Conservation (phyloP, 2,329 filamentous ascomycete genomes). For the Geoglossum cookeanum region DNA sequence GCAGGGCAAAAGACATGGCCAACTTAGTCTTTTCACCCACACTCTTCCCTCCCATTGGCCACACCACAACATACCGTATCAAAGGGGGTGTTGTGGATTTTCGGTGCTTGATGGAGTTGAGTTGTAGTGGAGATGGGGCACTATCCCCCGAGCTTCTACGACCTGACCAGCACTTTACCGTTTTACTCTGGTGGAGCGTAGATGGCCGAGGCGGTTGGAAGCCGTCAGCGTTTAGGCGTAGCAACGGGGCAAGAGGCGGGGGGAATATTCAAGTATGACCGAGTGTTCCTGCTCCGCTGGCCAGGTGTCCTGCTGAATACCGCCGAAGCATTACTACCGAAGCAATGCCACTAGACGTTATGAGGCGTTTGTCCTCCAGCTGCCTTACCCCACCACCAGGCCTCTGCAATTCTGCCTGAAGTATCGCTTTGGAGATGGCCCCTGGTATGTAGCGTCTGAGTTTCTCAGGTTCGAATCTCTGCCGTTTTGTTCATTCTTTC, state of each 20-base stretch:
- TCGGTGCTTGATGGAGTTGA: background rate
- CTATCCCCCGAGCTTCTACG: background rate
- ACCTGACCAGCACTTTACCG: background rate
- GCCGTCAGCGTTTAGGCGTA: background rate
- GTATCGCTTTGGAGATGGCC: background rate
- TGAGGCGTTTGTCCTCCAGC: background rate
- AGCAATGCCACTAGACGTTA: background rate
- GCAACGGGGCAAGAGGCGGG: background rate
- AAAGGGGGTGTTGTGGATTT: background rate
- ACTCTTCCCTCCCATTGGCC: background rate
- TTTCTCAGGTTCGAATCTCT: background rate
- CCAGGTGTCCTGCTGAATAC: background rate
- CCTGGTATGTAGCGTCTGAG: background rate
- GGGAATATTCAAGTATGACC: background rate
- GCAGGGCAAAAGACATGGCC: background rate
- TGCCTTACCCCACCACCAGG: background rate
- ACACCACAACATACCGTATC: background rate
- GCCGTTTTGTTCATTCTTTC: background rate
- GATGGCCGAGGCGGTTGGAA: background rate
- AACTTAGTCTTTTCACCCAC: background rate
- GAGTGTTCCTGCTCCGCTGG: background rate
- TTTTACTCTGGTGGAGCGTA: background rate
- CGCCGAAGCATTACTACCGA: background rate
- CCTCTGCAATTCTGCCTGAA: constrained; percentile 1
- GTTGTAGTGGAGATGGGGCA: background rate